These are phyloP conservation scores for Incumbomyces delicatus DNA, from an alignment of 2,329 filamentous ascomycete species.

Conservation along the genomic window DNA sequence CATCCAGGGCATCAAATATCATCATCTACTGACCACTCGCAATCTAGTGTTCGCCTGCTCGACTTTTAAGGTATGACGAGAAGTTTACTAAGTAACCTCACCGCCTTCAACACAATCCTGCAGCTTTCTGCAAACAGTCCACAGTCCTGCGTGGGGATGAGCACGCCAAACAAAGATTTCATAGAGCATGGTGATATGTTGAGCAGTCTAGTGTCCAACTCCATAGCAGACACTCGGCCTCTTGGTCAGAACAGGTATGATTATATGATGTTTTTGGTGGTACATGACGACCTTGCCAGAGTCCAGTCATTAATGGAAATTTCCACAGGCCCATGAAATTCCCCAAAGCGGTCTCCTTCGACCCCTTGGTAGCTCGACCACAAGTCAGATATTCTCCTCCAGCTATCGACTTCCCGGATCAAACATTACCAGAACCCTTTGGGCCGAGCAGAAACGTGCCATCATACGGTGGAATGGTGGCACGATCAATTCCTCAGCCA, in stretches of 20 bases:
- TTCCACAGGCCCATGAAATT: neutral
- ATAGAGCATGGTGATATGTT: neutral
- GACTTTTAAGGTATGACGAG: slow-evolving; percentile 2
- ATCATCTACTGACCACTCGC: too few species aligned
- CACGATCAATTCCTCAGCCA: neutral
- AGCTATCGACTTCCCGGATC: neutral
- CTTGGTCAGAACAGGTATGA: slow-evolving; percentile 2
- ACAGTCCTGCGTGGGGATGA: neutral
- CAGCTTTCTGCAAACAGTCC: slow-evolving; percentile 1
- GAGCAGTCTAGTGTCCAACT: slow-evolving; percentile 3
- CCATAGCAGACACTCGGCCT: neutral
- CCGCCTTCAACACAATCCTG: slow-evolving; percentile 2
- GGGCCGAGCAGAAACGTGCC: neutral
- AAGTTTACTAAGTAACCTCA: slow-evolving; percentile 1
- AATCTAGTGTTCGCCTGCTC: too few species aligned
- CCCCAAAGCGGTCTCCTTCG: neutral
- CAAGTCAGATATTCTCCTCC: slow-evolving; percentile 1
- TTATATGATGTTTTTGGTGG: neutral
- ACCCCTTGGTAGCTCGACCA: neutral
- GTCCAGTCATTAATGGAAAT: neutral
- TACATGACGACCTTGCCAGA: neutral
- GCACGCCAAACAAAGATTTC: neutral
- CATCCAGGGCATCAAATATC: too few species aligned
- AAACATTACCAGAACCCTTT: neutral
- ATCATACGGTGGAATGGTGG: neutral